Evolutionary conservation across 2,329 filamentous ascomycete genomes (phyloP).

Genomic region (Diaporthe longicolla): DNA sequence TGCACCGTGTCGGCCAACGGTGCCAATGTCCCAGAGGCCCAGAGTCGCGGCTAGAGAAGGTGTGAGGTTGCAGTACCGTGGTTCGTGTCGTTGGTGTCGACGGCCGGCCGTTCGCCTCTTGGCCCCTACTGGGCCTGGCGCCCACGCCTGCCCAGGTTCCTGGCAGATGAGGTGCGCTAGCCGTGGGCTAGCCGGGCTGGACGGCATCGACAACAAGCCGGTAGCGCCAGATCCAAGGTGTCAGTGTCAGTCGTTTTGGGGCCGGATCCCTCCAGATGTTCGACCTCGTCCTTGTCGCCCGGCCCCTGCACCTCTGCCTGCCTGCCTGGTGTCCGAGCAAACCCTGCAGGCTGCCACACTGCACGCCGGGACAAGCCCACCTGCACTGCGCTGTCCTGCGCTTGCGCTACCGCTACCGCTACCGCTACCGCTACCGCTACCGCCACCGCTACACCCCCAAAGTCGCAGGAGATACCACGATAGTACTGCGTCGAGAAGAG

Average conservation of each 20-base stretch:
- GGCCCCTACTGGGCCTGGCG: conserved; percentile 1
- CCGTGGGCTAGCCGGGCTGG: conserved; percentile 8
- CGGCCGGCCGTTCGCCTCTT: conserved; percentile 1
- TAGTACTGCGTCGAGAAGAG: conserved; percentile 27
- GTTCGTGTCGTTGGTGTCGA: conserved; percentile 3
- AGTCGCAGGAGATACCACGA: conserved; percentile 26
- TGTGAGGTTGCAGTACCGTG: conserved; percentile 29
- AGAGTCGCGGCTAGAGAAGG: background rate
- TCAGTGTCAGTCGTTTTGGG: conserved; percentile 22
- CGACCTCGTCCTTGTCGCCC: background rate
- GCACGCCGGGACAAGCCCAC: background rate
- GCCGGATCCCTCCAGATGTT: conserved; percentile 2
- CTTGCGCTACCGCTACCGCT: background rate
- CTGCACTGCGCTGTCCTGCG: conserved; percentile 6
- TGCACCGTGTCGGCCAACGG: background rate
- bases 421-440: no score
- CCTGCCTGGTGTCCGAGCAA: conserved; percentile 6
- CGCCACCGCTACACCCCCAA: no score
- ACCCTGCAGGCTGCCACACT: conserved; percentile 22
- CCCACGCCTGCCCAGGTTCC: conserved; percentile 8
- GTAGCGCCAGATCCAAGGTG: conserved; percentile 33
- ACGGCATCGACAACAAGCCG: conserved; percentile 25
- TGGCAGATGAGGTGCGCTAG: conserved; percentile 8
- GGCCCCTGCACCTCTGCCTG: background rate
- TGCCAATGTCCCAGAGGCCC: background rate